These are phyloP conservation scores for Tetrahymena malaccensis DNA, from an alignment of 73 alveolate species.

Conservation along the genomic window DNA sequence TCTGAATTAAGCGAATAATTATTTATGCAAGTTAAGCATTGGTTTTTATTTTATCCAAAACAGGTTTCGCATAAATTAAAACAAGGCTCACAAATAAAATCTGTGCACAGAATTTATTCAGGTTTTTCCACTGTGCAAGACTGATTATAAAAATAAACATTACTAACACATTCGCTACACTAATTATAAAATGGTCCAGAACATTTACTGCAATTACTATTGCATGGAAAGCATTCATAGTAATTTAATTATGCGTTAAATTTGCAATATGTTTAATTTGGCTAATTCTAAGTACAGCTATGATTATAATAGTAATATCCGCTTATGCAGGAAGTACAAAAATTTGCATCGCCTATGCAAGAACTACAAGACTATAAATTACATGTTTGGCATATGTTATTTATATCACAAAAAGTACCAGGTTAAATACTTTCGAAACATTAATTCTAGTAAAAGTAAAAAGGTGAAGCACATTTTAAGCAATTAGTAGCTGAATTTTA, in stretches of 20 bases:
- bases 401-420: not conserved
- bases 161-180: not conserved
- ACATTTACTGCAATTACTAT: not conserved
- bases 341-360: not conserved
- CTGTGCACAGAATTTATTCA: not conserved
- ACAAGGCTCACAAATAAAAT: not conserved
- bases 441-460: not conserved
- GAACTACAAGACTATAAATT: not conserved
- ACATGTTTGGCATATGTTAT: not conserved
- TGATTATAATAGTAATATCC: not conserved
- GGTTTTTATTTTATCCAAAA: not conserved
- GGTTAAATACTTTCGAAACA: not conserved
- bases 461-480: not conserved
- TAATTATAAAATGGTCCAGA: not conserved
- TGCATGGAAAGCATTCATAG: not conserved
- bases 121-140: not conserved
- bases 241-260: not conserved
- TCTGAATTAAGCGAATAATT: not conserved
- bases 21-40: not conserved
- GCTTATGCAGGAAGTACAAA: not conserved
- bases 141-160: not conserved
- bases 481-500: not conserved
- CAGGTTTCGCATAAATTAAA: not conserved
- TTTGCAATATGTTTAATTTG: not conserved
- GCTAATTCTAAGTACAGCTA: not conserved